Evolutionary conservation across 345 rosid genomes (phyloP), one percentile per base, ranked within the genome.

Genomic region (Citrus inodora): DNA sequence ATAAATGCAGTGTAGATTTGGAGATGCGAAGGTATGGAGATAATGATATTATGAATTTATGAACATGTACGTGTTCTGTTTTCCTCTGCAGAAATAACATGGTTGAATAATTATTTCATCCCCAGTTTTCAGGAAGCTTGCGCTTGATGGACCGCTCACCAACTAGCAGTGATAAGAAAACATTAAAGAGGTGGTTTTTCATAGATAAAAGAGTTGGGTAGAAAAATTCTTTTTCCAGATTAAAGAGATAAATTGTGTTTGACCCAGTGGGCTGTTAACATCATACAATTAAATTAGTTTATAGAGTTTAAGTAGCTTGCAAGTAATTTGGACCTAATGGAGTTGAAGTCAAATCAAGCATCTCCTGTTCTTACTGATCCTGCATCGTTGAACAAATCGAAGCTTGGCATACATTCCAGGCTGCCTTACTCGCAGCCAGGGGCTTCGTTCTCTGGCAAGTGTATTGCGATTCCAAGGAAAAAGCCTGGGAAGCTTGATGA

Each of bases 151-250:
- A 91, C 89, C 73, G 85, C 86, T 81, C 78, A 75, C 90, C 94
- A 33, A 85, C 80, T 69, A 85, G 90, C 79, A 87, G 91, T 82
- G 92, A 93, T 73, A 91, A 92, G 94, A 91, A 91, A 87, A 88
- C 98, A 32, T 84, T 95, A 85, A 92, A 95, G 90, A 88, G 85
- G 92, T 95, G 98, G 95, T 95, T 91, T 88, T 95, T 95, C 80
- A 92, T 92, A 6, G 98, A 95, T 83, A 93, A 95, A 76, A 88
- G 90, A 60, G 97, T 92, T 63, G 99, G 98, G 76, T 95, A 81
- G 69, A 83, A 64, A 17, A 64, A 28, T 24, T 35, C 70, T 58
- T 67, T 60, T 55, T 32, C 53, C 25, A 32, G 63, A 38, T 40
- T 59, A 77, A 51, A 38, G 79, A 46, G 51, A 46, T 11, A 46